Evolutionary conservation across 2,329 filamentous ascomycete species (phyloP).

Genomic region (Aspergillus felis): DNA sequence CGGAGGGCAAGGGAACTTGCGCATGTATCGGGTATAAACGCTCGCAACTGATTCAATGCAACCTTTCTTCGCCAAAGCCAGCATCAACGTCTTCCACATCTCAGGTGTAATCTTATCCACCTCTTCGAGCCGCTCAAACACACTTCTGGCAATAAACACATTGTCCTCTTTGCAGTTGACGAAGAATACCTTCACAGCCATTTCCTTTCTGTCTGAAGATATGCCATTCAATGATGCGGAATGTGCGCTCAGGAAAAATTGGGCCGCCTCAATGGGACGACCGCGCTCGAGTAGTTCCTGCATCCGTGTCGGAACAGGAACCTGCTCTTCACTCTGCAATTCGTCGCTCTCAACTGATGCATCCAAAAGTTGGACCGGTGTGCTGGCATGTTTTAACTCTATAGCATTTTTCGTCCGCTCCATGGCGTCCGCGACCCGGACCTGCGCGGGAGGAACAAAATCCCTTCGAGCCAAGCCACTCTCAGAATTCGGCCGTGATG

Average conservation of each 20-base stretch:
- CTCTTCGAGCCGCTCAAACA: conserved; percentile 34
- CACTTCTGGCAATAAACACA: conserved; percentile 33
- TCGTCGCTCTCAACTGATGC: not conserved
- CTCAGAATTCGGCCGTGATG: not conserved
- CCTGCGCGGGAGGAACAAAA: conserved; percentile 3
- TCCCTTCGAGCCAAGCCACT: not conserved
- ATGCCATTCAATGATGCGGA: conserved; percentile 17
- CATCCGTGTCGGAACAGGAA: conserved; percentile 19
- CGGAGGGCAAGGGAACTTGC: conserved; percentile 25
- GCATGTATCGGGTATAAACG: conserved; percentile 28
- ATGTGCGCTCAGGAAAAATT: conserved; percentile 31
- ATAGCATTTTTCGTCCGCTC: conserved; percentile 1
- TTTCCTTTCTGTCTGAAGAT: conserved; percentile 24
- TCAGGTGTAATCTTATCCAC: conserved; percentile 27
- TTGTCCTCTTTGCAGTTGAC: conserved; percentile 36
- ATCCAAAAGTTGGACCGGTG: not conserved
- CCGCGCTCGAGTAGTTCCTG: conserved; percentile 23
- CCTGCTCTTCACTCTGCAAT: not conserved
- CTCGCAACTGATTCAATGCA: conserved; percentile 35
- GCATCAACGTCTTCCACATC: conserved; percentile 37
- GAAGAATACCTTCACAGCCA: conserved; percentile 31
- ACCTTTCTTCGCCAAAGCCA: conserved; percentile 32
- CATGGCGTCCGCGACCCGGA: conserved; percentile 1
- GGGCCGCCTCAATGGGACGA: conserved; percentile 33
- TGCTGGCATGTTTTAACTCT: not conserved